Evolutionary conservation across 345 rosid genomes (phyloP).

Genomic region (Eucalyptus regnans): DNA sequence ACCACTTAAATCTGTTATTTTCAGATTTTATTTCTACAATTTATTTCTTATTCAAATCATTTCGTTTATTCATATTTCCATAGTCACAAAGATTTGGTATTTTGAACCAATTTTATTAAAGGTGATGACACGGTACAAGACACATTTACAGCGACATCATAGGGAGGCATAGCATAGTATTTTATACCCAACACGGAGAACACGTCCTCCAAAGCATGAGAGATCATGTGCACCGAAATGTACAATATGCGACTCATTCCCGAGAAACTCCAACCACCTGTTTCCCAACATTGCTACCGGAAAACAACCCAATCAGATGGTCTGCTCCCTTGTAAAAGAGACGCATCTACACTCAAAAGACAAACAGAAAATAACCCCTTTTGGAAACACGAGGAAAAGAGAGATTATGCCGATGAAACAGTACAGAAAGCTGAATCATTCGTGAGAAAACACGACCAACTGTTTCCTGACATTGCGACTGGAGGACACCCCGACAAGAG

Average conservation of each 20-base stretch:
- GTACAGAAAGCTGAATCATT: neutral
- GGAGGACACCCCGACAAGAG: constrained; percentile 1
- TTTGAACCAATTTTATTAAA: neutral
- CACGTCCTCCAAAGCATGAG: neutral
- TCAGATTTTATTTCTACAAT: neutral
- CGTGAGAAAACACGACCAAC: neutral
- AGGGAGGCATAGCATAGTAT: neutral
- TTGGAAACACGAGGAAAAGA: neutral
- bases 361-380: neutral
- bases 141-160: neutral
- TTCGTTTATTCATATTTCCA: neutral
- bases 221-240: neutral
- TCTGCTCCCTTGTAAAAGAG: neutral
- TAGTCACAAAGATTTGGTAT: neutral
- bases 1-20: neutral
- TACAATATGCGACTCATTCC: neutral
- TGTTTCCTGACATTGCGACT: constrained; percentile 4
- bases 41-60: neutral
- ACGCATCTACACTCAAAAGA: neutral
- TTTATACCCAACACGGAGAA: neutral
- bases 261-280: constrained; percentile 7
- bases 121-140: neutral
- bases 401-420: neutral
- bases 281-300: constrained; percentile 14
- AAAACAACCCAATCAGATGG: constrained; percentile 4